These are phyloP conservation scores for Aspergillus thermomutatus DNA, from an alignment of 2,329 filamentous ascomycete genomes.

Conservation along the genomic window DNA sequence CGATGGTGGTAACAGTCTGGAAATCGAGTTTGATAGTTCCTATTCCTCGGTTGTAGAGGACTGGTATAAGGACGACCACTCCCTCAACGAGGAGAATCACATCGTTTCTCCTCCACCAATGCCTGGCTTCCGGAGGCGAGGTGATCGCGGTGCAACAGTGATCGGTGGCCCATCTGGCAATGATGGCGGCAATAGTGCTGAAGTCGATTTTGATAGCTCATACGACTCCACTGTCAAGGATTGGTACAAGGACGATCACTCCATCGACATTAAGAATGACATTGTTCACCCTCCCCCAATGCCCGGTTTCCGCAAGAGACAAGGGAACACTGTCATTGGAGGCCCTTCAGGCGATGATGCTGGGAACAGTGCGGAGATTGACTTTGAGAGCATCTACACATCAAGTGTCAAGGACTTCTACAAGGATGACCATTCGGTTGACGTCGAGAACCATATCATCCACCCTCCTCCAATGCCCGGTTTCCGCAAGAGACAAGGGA, in stretches of 20 bases:
- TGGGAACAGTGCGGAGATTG: background rate
- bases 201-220: too few relatives aligned
- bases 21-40: background rate
- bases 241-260: too few relatives aligned
- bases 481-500: background rate
- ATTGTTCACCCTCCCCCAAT: background rate
- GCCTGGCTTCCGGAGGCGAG: background rate
- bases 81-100: background rate
- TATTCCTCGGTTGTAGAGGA: background rate
- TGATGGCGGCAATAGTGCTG: slow-evolving; percentile 19
- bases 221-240: too few relatives aligned
- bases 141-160: slow-evolving; percentile 1
- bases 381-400: background rate
- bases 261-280: too few relatives aligned
- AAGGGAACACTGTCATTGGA: background rate
- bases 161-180: slow-evolving; percentile 22
- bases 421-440: slow-evolving; percentile 7
- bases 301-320: background rate
- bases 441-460: background rate
- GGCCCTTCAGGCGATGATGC: background rate
- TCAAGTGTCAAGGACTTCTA: background rate
- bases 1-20: background rate
- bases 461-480: slow-evolving; percentile 6
- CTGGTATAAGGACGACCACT: slow-evolving; percentile 13
- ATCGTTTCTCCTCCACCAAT: slow-evolving; percentile 8